Conservation (phyloP, 116 monocot species). For the Dioscorea cayenensis region DNA sequence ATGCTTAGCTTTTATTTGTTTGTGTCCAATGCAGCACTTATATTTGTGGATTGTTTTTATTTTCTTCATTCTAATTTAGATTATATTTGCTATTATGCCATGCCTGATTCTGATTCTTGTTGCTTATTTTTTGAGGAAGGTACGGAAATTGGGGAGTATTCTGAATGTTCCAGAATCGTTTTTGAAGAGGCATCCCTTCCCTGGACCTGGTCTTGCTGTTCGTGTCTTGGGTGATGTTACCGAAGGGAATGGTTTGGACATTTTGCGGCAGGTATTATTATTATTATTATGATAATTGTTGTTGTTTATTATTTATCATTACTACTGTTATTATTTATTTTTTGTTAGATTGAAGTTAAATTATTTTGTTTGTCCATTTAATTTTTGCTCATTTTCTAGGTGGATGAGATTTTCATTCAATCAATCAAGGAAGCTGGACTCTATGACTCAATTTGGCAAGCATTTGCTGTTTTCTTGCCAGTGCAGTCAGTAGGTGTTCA, state of each 20-base stretch:
- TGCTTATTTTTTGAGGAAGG: conserved; percentile 35
- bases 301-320: not conserved
- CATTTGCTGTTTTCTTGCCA: conserved; percentile 91
- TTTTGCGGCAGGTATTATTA: conserved; percentile 66
- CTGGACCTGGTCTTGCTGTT: conserved; percentile 97
- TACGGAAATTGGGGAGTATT: conserved; percentile 72
- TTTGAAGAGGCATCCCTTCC: conserved; percentile 95
- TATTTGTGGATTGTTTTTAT: no score
- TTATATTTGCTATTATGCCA: not conserved
- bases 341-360: not conserved
- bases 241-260: conserved; percentile 84
- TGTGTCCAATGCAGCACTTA: no score
- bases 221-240: conserved; percentile 93
- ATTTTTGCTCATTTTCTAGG: conserved; percentile 29
- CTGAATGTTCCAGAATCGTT: conserved; percentile 83
- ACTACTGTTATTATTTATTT: no score
- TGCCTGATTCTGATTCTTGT: not conserved
- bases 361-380: not conserved
- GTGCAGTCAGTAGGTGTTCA: conserved; percentile 93
- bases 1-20: no score
- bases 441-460: conserved; percentile 97
- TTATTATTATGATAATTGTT: not conserved
- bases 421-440: conserved; percentile 92
- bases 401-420: conserved; percentile 95
- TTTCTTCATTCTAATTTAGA: no score